Conservation (phyloP, 2,329 filamentous ascomycete species). For the Sporothrix luriei region DNA sequence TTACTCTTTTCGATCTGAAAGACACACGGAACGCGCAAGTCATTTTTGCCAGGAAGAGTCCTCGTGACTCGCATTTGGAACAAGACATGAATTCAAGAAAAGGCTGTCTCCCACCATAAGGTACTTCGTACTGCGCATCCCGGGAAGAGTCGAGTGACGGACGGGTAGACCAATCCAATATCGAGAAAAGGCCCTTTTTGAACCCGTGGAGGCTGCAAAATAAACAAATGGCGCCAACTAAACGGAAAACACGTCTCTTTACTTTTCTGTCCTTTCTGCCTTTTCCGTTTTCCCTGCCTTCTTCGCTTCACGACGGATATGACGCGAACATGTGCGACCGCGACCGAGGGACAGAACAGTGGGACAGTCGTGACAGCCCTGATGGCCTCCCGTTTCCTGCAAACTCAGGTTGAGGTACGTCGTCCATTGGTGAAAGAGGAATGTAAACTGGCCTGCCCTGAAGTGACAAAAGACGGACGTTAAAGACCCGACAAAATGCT, state of each 20-base stretch:
- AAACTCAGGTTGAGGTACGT: neutral
- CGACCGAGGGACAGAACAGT: neutral
- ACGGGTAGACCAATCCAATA: neutral
- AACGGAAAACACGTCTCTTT: neutral
- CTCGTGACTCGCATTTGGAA: constrained; percentile 8
- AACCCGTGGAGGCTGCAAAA: constrained; percentile 21
- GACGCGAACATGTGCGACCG: constrained; percentile 4
- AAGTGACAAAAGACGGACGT: constrained; percentile 13
- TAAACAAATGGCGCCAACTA: too few species aligned
- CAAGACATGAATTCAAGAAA: neutral
- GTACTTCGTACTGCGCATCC: neutral
- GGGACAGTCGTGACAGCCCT: constrained; percentile 1
- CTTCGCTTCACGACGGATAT: neutral
- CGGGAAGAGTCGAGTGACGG: neutral
- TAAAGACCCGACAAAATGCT: constrained; percentile 29
- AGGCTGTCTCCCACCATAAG: neutral
- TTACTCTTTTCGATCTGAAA: constrained; percentile 2
- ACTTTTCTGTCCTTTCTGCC: neutral
- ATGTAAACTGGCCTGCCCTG: neutral
- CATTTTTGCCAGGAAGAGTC: neutral
- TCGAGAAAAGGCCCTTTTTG: constrained; percentile 21
- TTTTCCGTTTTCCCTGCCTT: neutral
- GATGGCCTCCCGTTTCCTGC: neutral
- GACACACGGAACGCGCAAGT: neutral
- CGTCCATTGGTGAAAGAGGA: neutral